Percentiles rank a stretch among this genome's conserved stretches.
phyloP scores from a whole-genome alignment of 1,284 basidiomycete genomes.

The Erythrobasidium hasegawianum region DNA sequence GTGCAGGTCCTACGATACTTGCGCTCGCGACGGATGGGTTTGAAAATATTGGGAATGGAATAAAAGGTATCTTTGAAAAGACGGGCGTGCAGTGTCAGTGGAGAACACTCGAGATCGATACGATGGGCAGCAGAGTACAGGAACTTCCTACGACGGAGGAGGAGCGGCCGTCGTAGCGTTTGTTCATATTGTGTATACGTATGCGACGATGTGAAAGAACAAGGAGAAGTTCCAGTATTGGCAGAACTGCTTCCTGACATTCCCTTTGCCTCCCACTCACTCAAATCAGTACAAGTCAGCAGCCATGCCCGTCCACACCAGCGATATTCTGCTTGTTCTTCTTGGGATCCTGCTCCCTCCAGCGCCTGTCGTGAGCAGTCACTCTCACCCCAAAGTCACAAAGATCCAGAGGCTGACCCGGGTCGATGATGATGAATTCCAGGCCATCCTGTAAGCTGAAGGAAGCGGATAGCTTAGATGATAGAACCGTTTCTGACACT shows the following conservation, averaged over 20 bases:
- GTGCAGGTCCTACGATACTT: conserved; percentile 95
- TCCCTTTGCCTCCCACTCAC: too few species aligned
- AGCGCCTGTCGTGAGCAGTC: conserved; percentile 21
- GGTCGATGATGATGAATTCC: background rate
- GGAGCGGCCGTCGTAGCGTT: too few species aligned
- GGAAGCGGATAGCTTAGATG: too few species aligned
- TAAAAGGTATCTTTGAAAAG: conserved; percentile 38
- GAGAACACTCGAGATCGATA: conserved; percentile 38
- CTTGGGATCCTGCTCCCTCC: conserved; percentile 30
- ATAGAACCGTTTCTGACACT: too few species aligned
- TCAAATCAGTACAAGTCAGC: too few species aligned
- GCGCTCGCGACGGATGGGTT: conserved; percentile 87
- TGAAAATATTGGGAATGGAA: conserved; percentile 53
- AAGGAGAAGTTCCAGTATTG: too few species aligned
- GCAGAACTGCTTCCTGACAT: too few species aligned
- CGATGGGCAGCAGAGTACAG: conserved; percentile 22
- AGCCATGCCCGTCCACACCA: background rate
- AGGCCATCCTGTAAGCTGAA: background rate
- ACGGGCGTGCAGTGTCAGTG: conserved; percentile 39
- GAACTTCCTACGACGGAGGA: background rate
- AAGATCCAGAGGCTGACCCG: background rate
- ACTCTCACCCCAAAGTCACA: background rate
- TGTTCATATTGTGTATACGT: too few species aligned
- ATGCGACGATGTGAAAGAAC: too few species aligned
- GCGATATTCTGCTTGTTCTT: conserved; percentile 28